Evolutionary conservation across 2,329 filamentous ascomycete species (phyloP), one percentile per base, ranked within the genome.

Genomic region (Hawksworthiomyces lignivorus): DNA sequence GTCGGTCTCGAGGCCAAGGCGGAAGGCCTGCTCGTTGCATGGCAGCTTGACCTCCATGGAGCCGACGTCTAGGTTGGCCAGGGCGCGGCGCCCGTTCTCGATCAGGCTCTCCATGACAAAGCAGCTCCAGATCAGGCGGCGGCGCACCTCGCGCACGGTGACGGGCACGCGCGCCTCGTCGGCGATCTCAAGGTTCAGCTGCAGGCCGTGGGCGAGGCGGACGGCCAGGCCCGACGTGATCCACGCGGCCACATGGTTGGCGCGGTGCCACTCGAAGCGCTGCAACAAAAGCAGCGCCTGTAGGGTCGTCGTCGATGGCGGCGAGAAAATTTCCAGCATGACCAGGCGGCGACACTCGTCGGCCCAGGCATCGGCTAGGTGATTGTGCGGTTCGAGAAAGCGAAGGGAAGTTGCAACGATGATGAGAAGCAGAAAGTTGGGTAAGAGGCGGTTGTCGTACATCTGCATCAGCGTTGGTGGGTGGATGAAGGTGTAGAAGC

Each of bases 71-170:
- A 43, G 29, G 27, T 27, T 37, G 3, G 24, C 21, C 33, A 43
- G 20, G 7, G 39, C 32, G 3, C 39, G 22, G 7, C 39, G 39
- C 3, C 39, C 39, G 15, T 33, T 35, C 27, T 42, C 39, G 17
- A 42, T 42, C 33, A 42, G 17, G 27, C 30, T 35, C 39, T 42
- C 39, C 39, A 42, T 42, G n/a, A 42, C 39, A 15, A 43, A 43
- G 17, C 40, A 43, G 34, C 40, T 43, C 40, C 40, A 43, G 19
- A 29, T 21, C 3, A 42, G 27, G 5, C 39, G 39, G 7, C 39
- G 39, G 19, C 39, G 26, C 9, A 31, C 32, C 27, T 42, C 39
- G 19, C 39, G 39, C 3, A 36, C 33, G 3, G 33, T 36, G 3
- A 36, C 39, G n/a, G 39, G 39, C 14, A 42, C 39, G 10, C 14